Evolutionary conservation across 2,329 filamentous ascomycete genomes (phyloP).

Genomic region (Aspergillus latus): DNA sequence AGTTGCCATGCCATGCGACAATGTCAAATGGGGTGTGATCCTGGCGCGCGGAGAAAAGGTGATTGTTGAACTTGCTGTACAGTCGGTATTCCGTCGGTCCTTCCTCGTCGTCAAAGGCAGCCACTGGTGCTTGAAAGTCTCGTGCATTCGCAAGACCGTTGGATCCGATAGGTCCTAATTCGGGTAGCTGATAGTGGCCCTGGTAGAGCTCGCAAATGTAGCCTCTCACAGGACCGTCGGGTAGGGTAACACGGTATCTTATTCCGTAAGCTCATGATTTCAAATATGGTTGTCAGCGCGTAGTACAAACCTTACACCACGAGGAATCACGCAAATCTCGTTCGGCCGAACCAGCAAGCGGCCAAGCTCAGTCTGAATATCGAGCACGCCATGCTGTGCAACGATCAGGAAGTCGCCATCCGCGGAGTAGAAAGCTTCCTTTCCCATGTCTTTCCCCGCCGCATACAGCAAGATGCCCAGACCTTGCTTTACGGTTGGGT

Average conservation of each 20-base stretch:
- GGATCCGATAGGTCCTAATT: constrained; percentile 71
- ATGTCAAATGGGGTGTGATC: constrained; percentile 74
- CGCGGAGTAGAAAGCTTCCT: constrained; percentile 77
- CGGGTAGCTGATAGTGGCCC: constrained; percentile 69
- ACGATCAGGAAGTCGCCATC: constrained; percentile 79
- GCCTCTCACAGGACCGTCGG: constrained; percentile 62
- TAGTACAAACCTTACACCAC: constrained; percentile 59
- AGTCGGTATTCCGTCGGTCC: constrained; percentile 53
- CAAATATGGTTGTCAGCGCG: neutral
- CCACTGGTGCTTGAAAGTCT: constrained; percentile 73
- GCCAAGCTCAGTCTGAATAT: constrained; percentile 76
- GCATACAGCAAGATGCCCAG: constrained; percentile 79
- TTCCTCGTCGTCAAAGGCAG: constrained; percentile 64
- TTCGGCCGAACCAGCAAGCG: constrained; percentile 72
- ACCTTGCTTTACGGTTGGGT: constrained; percentile 75
- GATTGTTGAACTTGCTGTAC: constrained; percentile 65
- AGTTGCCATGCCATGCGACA: constrained; percentile 77
- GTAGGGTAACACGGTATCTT: constrained; percentile 67
- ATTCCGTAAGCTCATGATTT: neutral
- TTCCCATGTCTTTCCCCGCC: constrained; percentile 75
- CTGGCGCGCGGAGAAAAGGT: constrained; percentile 65
- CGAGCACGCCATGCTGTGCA: constrained; percentile 69
- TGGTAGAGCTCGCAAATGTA: constrained; percentile 76
- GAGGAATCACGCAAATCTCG: constrained; percentile 74
- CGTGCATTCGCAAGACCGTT: constrained; percentile 72